Evolutionary conservation across 139 green algal species (phyloP).

Genomic region (Chlamydomonas sp.): DNA sequence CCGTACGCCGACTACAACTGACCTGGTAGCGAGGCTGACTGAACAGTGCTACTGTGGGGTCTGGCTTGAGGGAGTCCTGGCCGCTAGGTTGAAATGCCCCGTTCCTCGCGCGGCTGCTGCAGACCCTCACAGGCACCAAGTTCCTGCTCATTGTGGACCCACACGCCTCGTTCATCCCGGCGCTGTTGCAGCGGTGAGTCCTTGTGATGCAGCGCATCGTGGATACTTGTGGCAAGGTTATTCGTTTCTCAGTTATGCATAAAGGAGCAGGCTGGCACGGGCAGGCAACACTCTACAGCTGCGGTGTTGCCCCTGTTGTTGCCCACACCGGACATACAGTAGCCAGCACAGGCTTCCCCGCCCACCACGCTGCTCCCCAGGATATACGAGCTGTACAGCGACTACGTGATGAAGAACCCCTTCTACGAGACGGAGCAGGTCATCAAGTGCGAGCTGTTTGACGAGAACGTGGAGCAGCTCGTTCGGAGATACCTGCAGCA

Average conservation of each 20-base stretch:
- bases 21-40: not conserved
- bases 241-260: not conserved
- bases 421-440: constrained; percentile 88
- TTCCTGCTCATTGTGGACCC: constrained; percentile 86
- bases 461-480: constrained; percentile 61
- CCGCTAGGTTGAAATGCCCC: not conserved
- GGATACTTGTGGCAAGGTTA: not conserved
- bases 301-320: too few relatives aligned
- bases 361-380: constrained; percentile 15
- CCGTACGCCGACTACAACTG: not conserved
- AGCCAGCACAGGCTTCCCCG: too few relatives aligned
- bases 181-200: constrained; percentile 67
- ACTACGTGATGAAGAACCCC: constrained; percentile 89
- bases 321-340: not conserved
- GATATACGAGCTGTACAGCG: constrained; percentile 84
- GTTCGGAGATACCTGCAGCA: constrained; percentile 54
- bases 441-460: constrained; percentile 88
- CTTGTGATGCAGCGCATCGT: too few relatives aligned
- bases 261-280: too few relatives aligned
- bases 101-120: not conserved
- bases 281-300: too few relatives aligned
- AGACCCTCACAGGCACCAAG: constrained; percentile 88
- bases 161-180: constrained; percentile 69
- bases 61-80: not conserved
- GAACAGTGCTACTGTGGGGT: not conserved